Percentiles rank a stretch among this genome's conserved stretches.
Conservation (phyloP, 257 asterid species). For the Gentiana straminea region DNA sequence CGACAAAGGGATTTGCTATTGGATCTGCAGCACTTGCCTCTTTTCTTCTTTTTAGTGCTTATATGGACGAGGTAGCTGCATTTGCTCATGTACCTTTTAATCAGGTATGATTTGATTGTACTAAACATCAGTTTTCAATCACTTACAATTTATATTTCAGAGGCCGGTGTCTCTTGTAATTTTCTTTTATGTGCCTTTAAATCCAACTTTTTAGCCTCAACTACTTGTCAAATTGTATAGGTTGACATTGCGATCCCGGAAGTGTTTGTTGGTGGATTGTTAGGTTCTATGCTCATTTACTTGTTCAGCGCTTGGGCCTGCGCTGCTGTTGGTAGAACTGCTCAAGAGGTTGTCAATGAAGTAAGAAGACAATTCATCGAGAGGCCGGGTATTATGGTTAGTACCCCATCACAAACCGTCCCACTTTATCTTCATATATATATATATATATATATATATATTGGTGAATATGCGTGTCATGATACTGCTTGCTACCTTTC, state of each 20-base stretch:
- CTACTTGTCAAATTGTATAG: conserved; percentile 24
- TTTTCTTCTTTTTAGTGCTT: conserved; percentile 95
- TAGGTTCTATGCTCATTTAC: conserved; percentile 96
- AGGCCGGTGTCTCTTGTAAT: not conserved
- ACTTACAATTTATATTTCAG: conserved; percentile 4
- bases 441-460: no score
- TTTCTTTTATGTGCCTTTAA: not conserved
- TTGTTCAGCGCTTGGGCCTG: conserved; percentile 99
- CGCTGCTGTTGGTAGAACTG: conserved; percentile 95
- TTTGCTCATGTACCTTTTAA: conserved; percentile 60
- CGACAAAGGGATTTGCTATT: conserved; percentile 99
- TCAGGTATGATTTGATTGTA: conserved; percentile 37
- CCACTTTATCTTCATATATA: not conserved
- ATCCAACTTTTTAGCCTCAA: not conserved
- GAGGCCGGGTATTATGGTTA: conserved; percentile 99
- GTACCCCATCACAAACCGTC: conserved; percentile 15
- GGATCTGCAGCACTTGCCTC: conserved; percentile 99
- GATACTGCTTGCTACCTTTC: conserved; percentile 14
- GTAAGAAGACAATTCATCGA: conserved; percentile 96
- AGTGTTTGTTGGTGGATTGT: conserved; percentile 91
- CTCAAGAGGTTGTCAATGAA: conserved; percentile 99
- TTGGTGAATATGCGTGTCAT: conserved; percentile 1
- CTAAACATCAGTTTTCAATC: conserved; percentile 3
- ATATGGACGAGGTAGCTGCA: conserved; percentile 96
- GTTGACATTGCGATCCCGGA: conserved; percentile 98